phyloP scores from a whole-genome alignment of 2,329 filamentous ascomycete genomes.

The Penicillium sp. region DNA sequence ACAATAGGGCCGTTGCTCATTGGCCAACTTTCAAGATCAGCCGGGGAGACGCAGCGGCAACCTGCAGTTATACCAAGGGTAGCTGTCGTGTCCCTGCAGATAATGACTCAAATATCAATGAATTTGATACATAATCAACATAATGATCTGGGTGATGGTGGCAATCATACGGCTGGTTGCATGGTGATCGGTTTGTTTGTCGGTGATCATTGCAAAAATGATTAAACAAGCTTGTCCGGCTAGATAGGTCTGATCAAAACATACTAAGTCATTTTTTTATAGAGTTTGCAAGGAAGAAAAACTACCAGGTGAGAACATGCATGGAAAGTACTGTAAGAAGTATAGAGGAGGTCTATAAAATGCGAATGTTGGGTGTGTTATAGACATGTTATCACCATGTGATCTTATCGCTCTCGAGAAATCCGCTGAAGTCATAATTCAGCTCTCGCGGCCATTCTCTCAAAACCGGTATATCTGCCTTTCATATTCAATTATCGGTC shows the following conservation, averaged over 20 bases:
- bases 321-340: too few species aligned
- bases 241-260: background rate
- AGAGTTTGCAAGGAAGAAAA: too few species aligned
- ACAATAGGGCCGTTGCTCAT: slow-evolving; percentile 3
- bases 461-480: background rate
- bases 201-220: background rate
- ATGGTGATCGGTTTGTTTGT: background rate
- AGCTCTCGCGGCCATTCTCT: background rate
- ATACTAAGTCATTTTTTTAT: too few species aligned
- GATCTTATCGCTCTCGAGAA: slow-evolving; percentile 18
- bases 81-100: background rate
- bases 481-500: background rate
- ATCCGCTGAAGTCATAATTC: slow-evolving; percentile 12
- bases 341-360: background rate
- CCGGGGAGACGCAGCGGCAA: slow-evolving; percentile 13
- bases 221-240: background rate
- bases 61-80: slow-evolving; percentile 11
- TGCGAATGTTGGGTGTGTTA: background rate
- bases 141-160: background rate
- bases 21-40: slow-evolving; percentile 7
- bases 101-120: background rate
- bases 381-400: slow-evolving; percentile 20
- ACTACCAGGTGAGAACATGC: too few species aligned
- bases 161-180: background rate
- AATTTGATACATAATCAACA: background rate